These are phyloP conservation scores for Reutealis trisperma DNA, from an alignment of 345 rosid genomes.

Conservation along the genomic window DNA sequence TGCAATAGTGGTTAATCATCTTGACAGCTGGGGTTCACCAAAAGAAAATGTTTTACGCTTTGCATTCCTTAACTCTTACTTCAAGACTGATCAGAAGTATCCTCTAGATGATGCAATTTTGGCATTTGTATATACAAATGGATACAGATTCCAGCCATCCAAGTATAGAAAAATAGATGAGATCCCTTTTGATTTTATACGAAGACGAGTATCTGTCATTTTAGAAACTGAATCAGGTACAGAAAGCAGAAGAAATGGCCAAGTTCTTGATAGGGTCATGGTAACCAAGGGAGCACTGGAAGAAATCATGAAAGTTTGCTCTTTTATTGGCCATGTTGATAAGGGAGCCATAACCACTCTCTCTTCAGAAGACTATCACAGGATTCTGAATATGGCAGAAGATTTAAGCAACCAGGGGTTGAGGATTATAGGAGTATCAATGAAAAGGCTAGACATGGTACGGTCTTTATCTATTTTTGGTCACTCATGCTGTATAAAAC, in stretches of 20 bases:
- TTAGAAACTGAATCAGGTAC: constrained; percentile 44
- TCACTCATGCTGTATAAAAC: not conserved
- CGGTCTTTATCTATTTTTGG: constrained; percentile 10
- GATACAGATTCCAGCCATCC: constrained; percentile 64
- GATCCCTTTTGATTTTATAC: constrained; percentile 65
- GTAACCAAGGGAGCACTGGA: constrained; percentile 72
- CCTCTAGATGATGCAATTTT: constrained; percentile 74
- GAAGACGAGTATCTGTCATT: constrained; percentile 58
- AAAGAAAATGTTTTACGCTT: constrained; percentile 56
- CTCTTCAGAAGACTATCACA: constrained; percentile 42
- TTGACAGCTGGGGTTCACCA: constrained; percentile 50
- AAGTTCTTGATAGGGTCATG: constrained; percentile 33
- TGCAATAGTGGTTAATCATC: constrained; percentile 56
- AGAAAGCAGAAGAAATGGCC: constrained; percentile 25
- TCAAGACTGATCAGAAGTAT: constrained; percentile 73
- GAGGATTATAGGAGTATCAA: constrained; percentile 54
- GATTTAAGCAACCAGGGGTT: constrained; percentile 61
- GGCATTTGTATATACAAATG: constrained; percentile 65
- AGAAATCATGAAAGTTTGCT: constrained; percentile 65
- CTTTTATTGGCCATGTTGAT: constrained; percentile 45
- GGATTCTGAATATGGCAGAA: constrained; percentile 51
- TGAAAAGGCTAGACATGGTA: constrained; percentile 51
- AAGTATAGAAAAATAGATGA: constrained; percentile 62
- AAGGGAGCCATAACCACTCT: constrained; percentile 29
- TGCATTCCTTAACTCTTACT: constrained; percentile 69